A percentile compares a stretch with the other conserved stretches of the same genome.
Conservation (phyloP, 164 flowering plant species). For the Brasenia schreberi region DNA sequence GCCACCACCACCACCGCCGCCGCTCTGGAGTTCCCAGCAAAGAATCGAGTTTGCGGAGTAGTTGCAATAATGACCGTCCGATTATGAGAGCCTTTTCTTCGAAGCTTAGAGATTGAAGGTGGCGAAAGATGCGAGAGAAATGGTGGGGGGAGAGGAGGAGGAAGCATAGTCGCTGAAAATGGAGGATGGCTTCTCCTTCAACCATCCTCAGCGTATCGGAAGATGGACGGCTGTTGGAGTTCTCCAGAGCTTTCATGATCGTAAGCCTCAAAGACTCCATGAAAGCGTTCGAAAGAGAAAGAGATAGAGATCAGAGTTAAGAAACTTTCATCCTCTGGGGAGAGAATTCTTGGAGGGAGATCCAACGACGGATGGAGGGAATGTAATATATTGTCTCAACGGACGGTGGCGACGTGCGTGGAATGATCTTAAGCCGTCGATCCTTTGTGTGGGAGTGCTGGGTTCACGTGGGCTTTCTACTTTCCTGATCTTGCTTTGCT, state of each 20-base stretch:
- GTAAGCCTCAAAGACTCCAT: conserved; percentile 1
- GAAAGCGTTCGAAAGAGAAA: not conserved
- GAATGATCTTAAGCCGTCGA: not conserved
- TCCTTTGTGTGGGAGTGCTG: not conserved
- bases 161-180: conserved; percentile 40
- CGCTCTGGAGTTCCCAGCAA: conserved; percentile 8
- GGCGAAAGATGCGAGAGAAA: conserved; percentile 51
- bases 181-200: conserved; percentile 31
- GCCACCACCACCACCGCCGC: conserved; percentile 2
- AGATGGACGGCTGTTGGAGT: conserved; percentile 38
- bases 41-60: conserved; percentile 36
- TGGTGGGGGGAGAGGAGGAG: conserved; percentile 49
- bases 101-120: conserved; percentile 66
- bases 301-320: not conserved
- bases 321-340: not conserved
- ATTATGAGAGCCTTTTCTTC: conserved; percentile 49
- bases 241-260: conserved; percentile 47
- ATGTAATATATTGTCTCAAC: not conserved
- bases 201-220: conserved; percentile 31
- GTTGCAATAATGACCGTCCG: conserved; percentile 48
- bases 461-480: not conserved
- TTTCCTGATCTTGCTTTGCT: not conserved
- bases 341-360: not conserved
- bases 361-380: not conserved
- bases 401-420: not conserved